Evolutionary conservation across 2,329 filamentous ascomycete genomes (phyloP).

Genomic region (Nannizzia gypsea): DNA sequence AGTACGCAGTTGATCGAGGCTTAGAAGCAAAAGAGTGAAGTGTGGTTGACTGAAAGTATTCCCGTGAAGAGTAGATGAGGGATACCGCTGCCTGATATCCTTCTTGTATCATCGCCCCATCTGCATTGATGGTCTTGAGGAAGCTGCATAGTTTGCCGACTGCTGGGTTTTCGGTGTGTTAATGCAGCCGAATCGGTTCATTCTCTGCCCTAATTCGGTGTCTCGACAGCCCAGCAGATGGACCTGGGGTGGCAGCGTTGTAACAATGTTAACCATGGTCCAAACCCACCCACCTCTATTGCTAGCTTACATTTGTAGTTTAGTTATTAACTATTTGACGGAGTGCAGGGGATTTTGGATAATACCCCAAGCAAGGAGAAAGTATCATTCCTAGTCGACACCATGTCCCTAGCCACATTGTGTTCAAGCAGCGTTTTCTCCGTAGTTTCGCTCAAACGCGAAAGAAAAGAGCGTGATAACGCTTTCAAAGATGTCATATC

Average conservation of each 20-base stretch:
- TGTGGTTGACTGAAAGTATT: background rate
- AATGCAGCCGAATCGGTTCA: background rate
- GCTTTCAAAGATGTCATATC: too few species aligned
- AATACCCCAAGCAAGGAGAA: too few species aligned
- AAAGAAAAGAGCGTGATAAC: too few species aligned
- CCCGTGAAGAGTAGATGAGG: background rate
- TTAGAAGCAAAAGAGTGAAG: background rate
- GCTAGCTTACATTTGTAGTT: background rate
- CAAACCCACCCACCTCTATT: background rate
- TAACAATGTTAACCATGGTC: background rate
- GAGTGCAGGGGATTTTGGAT: background rate
- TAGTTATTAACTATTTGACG: background rate
- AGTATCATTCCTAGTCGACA: too few species aligned
- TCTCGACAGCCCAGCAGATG: too few species aligned
- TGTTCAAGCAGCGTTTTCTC: too few species aligned
- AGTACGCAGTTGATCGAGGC: background rate
- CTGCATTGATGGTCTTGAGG: background rate
- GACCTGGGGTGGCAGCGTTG: background rate
- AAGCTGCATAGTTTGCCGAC: background rate
- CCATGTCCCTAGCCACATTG: too few species aligned
- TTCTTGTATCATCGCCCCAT: background rate
- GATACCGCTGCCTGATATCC: background rate
- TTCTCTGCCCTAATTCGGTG: background rate
- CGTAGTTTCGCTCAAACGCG: too few species aligned
- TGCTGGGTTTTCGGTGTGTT: background rate